Evolutionary conservation across 345 rosid genomes (phyloP), one percentile per base, ranked within the genome.

Genomic region (Acer saccharum): DNA sequence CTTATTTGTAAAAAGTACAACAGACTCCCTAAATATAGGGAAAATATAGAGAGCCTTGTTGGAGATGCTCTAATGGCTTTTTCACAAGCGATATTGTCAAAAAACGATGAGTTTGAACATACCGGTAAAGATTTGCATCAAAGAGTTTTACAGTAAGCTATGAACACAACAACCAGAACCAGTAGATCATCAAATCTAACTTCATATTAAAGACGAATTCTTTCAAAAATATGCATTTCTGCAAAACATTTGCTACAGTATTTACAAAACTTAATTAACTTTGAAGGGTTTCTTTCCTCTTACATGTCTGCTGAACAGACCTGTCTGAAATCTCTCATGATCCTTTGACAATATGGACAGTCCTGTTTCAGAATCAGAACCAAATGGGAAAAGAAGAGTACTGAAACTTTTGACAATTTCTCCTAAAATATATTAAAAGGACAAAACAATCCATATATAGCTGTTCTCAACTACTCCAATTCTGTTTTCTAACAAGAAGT

Each of bases 381-480:
- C 58, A 54, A 50, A 39, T 41, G 54, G 61, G 50, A 55, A n/a
- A 76, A 69, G 73, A 78, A 62, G 21, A 46, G 76, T 74, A 52
- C 81, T 77, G 14, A 81, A 81, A 54, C 29, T 20, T 69, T 81
- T 80, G 83, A 75, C 83, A 71, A 78, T 71, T 68, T 55, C 77
- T 76, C 62, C 20, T 41, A 48, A 58, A 71, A 63, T 1, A 7
- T 54, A 76, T 60, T 48, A 57, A 62, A 62, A 77, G 14, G 23
- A 35, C 68, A 66, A 66, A 66, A 17, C 44, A 39, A 55, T 69
- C 55, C 18, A 48, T 21, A 48, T 21, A 48, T 68, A 66, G 82
- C 82, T 80, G 87, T 80, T 81, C 64, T 72, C 83, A 82, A 81
- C 83, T 10, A 77, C 74, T 60, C 64, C 77, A 63, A 8, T 20